Evolutionary conservation across 768 basidiomycete genomes (phyloP).

Genomic region (Trametes meyenii): DNA sequence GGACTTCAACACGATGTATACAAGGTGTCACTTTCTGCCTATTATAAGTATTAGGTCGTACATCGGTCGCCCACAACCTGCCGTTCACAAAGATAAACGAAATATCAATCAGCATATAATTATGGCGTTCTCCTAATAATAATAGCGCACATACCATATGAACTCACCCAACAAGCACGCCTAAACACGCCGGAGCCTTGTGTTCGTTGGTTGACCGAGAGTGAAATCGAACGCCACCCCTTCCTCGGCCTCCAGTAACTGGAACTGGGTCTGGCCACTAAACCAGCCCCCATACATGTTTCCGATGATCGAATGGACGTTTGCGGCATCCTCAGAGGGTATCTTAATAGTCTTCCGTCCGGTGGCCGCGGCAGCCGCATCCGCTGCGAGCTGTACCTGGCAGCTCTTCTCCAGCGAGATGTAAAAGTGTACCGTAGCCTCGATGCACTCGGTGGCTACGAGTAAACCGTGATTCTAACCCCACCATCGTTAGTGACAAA

Average conservation of each 20-base stretch:
- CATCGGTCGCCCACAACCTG: no score
- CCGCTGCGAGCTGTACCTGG: constrained; percentile 35
- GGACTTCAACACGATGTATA: no score
- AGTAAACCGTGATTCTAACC: constrained; percentile 34
- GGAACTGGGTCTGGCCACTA: constrained; percentile 41
- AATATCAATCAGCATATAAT: no score
- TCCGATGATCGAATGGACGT: constrained; percentile 25
- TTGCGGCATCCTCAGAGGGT: constrained; percentile 28
- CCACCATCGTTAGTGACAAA: not conserved
- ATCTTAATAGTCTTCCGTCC: constrained; percentile 29
- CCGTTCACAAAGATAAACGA: no score
- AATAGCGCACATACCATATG: no score
- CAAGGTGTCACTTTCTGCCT: no score
- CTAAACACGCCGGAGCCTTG: not conserved
- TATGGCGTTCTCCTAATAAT: no score
- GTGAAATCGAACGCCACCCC: constrained; percentile 29
- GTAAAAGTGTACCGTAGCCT: constrained; percentile 32
- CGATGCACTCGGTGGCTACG: constrained; percentile 30
- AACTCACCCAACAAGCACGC: no score
- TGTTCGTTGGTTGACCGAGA: not conserved
- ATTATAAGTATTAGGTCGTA: no score
- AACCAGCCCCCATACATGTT: constrained; percentile 40
- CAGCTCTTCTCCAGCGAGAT: constrained; percentile 35
- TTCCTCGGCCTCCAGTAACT: constrained; percentile 40
- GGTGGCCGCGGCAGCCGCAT: constrained; percentile 33